These are phyloP conservation scores for Dendrothele bispora DNA, from an alignment of 768 basidiomycete genomes.

Conservation along the genomic window DNA sequence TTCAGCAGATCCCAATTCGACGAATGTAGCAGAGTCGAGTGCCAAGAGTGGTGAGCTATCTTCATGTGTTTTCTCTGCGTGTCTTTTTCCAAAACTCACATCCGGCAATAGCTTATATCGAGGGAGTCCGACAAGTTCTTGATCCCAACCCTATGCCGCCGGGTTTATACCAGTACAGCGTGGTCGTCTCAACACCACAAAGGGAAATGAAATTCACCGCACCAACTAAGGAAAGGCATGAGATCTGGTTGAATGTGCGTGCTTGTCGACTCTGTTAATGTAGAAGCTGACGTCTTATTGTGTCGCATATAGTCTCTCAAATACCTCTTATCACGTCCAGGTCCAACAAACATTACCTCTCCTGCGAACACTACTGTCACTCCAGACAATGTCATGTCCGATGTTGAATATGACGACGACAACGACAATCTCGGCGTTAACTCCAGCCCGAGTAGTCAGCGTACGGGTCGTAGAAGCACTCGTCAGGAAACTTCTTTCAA, in stretches of 20 bases:
- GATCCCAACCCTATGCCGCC: slow-evolving; percentile 97
- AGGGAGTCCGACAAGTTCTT: slow-evolving; percentile 86
- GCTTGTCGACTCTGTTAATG: slow-evolving; percentile 9
- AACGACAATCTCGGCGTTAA: slow-evolving; percentile 46
- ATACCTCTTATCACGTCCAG: slow-evolving; percentile 82
- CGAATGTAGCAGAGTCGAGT: slow-evolving; percentile 85
- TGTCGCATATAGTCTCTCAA: slow-evolving; percentile 69
- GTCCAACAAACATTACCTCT: slow-evolving; percentile 32
- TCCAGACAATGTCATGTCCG: slow-evolving; percentile 51
- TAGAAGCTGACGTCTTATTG: slow-evolving; percentile 11
- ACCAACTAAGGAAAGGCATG: slow-evolving; percentile 91
- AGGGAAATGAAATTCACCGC: slow-evolving; percentile 99
- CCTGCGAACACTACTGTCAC: slow-evolving; percentile 36
- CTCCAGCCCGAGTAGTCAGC: slow-evolving; percentile 73
- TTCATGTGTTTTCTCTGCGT: slow-evolving; percentile 2
- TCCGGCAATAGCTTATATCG: slow-evolving; percentile 75
- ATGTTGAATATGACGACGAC: slow-evolving; percentile 49
- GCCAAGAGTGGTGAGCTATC: slow-evolving; percentile 89
- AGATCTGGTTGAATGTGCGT: slow-evolving; percentile 88
- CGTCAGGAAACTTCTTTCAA: slow-evolving; percentile 66
- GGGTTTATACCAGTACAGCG: slow-evolving; percentile 89
- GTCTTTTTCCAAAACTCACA: slow-evolving; percentile 10
- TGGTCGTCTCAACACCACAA: slow-evolving; percentile 89
- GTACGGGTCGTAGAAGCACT: slow-evolving; percentile 63
- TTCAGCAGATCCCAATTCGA: slow-evolving; percentile 88